A percentile compares a stretch with the other conserved stretches of the same genome.
Conservation (phyloP, 164 flowering plant species). For the Piper betle region DNA sequence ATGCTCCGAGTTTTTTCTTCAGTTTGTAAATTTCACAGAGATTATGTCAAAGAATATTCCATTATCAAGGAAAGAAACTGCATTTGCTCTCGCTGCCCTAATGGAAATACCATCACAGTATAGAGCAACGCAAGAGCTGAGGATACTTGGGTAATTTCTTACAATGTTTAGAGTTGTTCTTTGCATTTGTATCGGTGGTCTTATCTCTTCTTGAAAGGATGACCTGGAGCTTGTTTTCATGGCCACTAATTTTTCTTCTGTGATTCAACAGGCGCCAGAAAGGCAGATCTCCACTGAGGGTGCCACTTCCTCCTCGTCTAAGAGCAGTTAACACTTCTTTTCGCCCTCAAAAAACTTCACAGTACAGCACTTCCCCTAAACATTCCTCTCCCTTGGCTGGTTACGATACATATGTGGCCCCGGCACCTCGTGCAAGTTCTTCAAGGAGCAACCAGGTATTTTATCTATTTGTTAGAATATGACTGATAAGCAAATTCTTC, state of each 20-base stretch:
- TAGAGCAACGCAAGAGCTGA: constrained; percentile 61
- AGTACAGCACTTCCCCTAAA: constrained; percentile 12
- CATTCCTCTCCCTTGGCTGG: constrained; percentile 8
- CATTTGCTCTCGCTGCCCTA: constrained; percentile 61
- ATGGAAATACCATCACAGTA: constrained; percentile 86
- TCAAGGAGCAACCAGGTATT: constrained; percentile 1
- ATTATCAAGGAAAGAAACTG: constrained; percentile 47
- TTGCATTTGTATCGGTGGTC: background rate
- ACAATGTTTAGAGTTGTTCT: background rate
- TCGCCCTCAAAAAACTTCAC: constrained; percentile 23
- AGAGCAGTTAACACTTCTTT: constrained; percentile 16
- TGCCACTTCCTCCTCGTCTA: constrained; percentile 66
- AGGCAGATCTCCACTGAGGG: constrained; percentile 34
- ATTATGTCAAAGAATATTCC: constrained; percentile 58
- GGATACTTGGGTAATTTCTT: constrained; percentile 38
- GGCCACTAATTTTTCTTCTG: background rate
- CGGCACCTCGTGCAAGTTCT: constrained; percentile 52
- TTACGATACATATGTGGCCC: constrained; percentile 8
- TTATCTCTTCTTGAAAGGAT: no score
- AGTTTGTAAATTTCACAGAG: constrained; percentile 79
- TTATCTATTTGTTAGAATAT: no score
- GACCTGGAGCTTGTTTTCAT: background rate
- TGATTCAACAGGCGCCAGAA: constrained; percentile 21
- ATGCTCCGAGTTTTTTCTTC: background rate
- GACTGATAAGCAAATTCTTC: no score